These are phyloP conservation scores for Candolleomyces aberdarensis DNA, from an alignment of 768 basidiomycete species.

Conservation along the genomic window DNA sequence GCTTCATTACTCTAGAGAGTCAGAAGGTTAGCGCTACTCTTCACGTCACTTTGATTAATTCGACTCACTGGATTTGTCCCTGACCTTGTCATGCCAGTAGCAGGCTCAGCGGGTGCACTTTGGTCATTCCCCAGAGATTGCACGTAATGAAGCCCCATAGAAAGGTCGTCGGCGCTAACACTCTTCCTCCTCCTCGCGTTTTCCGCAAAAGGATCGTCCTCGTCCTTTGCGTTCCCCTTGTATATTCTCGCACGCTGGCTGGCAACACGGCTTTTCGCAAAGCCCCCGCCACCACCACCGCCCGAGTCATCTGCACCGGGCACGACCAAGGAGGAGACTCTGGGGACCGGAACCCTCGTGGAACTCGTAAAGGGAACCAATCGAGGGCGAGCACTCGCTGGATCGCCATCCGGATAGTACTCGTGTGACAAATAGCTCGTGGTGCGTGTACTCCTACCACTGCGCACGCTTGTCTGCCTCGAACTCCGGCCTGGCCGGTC, in stretches of 20 bases:
- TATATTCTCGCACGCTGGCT: constrained; percentile 67
- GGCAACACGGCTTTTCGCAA: constrained; percentile 38
- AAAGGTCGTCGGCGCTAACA: constrained; percentile 60
- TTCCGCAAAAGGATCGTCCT: constrained; percentile 22
- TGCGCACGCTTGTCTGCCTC: constrained; percentile 53
- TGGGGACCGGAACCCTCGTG: constrained; percentile 61
- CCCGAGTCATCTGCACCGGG: constrained; percentile 22
- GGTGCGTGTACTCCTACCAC: constrained; percentile 32
- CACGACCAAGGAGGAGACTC: constrained; percentile 33
- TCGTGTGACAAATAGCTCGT: constrained; percentile 34
- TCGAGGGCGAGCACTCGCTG: constrained; percentile 44
- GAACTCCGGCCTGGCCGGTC: constrained; percentile 17
- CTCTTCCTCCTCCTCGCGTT: constrained; percentile 30
- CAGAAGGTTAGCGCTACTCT: background rate
- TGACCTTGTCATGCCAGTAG: background rate
- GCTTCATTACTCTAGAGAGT: constrained; percentile 2
- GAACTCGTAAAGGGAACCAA: constrained; percentile 72
- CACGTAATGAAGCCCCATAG: constrained; percentile 69
- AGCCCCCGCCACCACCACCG: constrained; percentile 10
- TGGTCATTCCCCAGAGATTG: constrained; percentile 60
- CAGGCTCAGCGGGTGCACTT: background rate
- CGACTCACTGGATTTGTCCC: background rate
- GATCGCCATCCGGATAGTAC: constrained; percentile 27
- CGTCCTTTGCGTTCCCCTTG: constrained; percentile 22
- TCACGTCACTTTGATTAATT: background rate